phyloP scores from a whole-genome alignment of 257 asterid genomes.

The Penstemon davidsonii region DNA sequence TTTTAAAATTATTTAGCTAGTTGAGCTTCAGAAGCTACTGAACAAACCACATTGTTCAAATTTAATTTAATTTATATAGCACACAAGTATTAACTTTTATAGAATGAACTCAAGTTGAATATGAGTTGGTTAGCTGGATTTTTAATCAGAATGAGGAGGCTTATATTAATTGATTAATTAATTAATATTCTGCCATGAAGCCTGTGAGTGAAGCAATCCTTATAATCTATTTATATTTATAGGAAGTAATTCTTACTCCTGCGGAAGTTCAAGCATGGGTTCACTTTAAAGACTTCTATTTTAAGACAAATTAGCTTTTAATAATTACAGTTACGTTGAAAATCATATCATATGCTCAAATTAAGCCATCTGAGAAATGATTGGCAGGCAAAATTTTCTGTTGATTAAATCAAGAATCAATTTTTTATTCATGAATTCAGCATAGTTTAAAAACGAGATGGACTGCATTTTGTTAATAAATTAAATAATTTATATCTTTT shows the following conservation, averaged over 20 bases:
- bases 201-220: slow-evolving; percentile 48
- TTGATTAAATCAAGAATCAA: neutral
- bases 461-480: too few species aligned
- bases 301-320: slow-evolving; percentile 9
- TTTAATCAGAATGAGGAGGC: neutral
- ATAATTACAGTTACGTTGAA: slow-evolving; percentile 4
- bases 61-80: neutral
- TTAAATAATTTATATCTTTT: neutral
- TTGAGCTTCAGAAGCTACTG: neutral
- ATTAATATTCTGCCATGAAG: slow-evolving; percentile 29
- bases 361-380: slow-evolving; percentile 5
- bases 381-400: neutral
- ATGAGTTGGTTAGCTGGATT: neutral
- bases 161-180: neutral
- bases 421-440: too few species aligned
- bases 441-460: too few species aligned
- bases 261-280: slow-evolving; percentile 10
- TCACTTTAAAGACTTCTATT: slow-evolving; percentile 22
- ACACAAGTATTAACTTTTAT: too few species aligned
- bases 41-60: neutral
- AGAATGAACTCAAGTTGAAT: neutral
- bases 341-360: slow-evolving; percentile 4
- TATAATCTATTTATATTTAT: slow-evolving; percentile 24
- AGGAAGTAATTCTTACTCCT: slow-evolving; percentile 43
- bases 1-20: too few species aligned